These are phyloP conservation scores for Penstemon davidsonii DNA, from an alignment of 257 asterid genomes.

Conservation along the genomic window DNA sequence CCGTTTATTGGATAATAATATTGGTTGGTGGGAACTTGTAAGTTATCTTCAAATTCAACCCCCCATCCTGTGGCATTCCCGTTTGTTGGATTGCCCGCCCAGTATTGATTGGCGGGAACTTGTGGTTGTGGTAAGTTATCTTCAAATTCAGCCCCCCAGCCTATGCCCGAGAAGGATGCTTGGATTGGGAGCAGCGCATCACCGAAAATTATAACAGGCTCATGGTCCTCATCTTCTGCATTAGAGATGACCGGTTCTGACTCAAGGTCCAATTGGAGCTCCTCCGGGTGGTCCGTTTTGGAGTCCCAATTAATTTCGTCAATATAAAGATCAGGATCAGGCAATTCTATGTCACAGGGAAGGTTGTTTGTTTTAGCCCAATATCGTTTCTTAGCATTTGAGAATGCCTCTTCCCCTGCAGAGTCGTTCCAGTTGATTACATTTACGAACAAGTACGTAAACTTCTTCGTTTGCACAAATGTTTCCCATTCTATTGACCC, in stretches of 20 bases:
- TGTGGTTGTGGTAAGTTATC: too few relatives aligned
- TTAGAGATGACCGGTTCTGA: constrained; percentile 18
- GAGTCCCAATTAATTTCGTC: constrained; percentile 69
- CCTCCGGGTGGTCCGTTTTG: constrained; percentile 29
- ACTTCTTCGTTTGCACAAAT: constrained; percentile 53
- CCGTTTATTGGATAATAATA: too few relatives aligned
- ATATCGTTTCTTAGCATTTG: constrained; percentile 62
- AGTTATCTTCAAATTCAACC: too few relatives aligned
- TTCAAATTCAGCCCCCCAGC: constrained; percentile 49
- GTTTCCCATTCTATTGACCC: constrained; percentile 70
- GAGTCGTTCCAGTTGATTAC: constrained; percentile 74
- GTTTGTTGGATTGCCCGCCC: too few relatives aligned
- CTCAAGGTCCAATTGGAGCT: constrained; percentile 44
- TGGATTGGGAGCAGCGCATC: constrained; percentile 44
- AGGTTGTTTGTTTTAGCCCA: constrained; percentile 56
- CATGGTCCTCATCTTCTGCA: constrained; percentile 31
- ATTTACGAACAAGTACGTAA: constrained; percentile 47
- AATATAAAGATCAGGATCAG: constrained; percentile 62
- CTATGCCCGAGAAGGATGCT: constrained; percentile 36
- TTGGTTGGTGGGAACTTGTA: too few relatives aligned
- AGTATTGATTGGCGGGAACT: too few relatives aligned
- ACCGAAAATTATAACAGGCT: constrained; percentile 58
- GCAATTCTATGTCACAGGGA: constrained; percentile 47
- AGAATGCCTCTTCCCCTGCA: constrained; percentile 72
- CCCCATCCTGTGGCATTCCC: too few relatives aligned